Conservation (phyloP, 306 rosid species). For the Cicer bijugum region DNA sequence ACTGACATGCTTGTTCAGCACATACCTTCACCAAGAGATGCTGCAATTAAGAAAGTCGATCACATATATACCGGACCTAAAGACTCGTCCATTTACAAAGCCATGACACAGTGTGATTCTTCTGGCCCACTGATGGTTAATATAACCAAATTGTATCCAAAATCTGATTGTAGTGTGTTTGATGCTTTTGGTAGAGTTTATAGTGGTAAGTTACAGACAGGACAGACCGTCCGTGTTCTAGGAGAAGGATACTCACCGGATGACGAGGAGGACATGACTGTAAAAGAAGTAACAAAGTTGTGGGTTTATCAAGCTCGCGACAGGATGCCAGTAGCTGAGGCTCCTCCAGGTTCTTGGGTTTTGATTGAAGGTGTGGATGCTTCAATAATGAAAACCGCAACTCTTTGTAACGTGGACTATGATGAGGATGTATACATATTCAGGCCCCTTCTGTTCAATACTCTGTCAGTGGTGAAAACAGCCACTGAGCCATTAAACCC, state of each 20-base stretch:
- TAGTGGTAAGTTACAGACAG: slow-evolving; percentile 92
- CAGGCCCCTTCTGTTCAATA: slow-evolving; percentile 94
- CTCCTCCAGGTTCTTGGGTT: slow-evolving; percentile 97
- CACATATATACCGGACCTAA: slow-evolving; percentile 88
- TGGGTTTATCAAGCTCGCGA: slow-evolving; percentile 99
- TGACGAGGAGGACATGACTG: slow-evolving; percentile 96
- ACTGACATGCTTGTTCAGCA: slow-evolving; percentile 95
- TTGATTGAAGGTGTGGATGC: slow-evolving; percentile 99
- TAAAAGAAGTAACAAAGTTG: slow-evolving; percentile 90
- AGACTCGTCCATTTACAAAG: slow-evolving; percentile 80
- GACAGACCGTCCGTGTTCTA: slow-evolving; percentile 86
- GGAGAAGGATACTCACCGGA: slow-evolving; percentile 99
- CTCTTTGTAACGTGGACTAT: slow-evolving; percentile 73
- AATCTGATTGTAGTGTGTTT: slow-evolving; percentile 96
- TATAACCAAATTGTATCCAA: slow-evolving; percentile 91
- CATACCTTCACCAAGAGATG: slow-evolving; percentile 91
- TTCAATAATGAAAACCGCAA: slow-evolving; percentile 98
- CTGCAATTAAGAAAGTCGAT: slow-evolving; percentile 83
- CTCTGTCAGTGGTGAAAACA: slow-evolving; percentile 95
- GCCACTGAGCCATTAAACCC: slow-evolving; percentile 98
- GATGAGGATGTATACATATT: slow-evolving; percentile 92
- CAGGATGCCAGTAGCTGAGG: slow-evolving; percentile 91
- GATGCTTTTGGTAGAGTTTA: slow-evolving; percentile 98
- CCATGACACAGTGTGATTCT: slow-evolving; percentile 85
- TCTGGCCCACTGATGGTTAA: slow-evolving; percentile 92